These are phyloP conservation scores for Dactylis glomerata DNA, from an alignment of 176 grass and related monocot species.

Conservation along the genomic window DNA sequence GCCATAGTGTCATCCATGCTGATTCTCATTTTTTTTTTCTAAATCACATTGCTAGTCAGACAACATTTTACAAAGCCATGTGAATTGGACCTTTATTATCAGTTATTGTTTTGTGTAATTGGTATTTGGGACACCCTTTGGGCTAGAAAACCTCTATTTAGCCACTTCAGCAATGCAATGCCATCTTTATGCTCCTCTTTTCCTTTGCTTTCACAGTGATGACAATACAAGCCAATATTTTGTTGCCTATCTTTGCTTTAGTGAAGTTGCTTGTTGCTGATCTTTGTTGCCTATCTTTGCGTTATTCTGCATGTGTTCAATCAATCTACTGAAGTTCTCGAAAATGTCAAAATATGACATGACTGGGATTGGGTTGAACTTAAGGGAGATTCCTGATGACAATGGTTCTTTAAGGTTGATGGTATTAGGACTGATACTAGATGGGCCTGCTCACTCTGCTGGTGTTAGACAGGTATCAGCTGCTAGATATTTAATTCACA, in stretches of 20 bases:
- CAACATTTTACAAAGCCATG: neutral
- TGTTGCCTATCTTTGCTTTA: neutral
- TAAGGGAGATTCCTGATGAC: conserved; percentile 73
- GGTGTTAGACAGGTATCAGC: conserved; percentile 77
- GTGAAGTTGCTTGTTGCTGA: neutral
- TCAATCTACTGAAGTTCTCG: conserved; percentile 69
- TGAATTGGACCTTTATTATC: neutral
- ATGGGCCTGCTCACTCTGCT: conserved; percentile 84
- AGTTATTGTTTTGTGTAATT: neutral
- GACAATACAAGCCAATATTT: neutral
- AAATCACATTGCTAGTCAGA: neutral
- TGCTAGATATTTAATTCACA: neutral
- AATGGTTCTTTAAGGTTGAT: conserved; percentile 75
- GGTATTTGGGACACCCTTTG: neutral
- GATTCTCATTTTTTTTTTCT: neutral
- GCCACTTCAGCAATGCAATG: neutral
- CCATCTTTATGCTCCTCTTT: neutral
- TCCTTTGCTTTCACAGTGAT: conserved; percentile 12
- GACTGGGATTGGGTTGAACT: conserved; percentile 83
- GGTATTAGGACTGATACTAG: conserved; percentile 88
- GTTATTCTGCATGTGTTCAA: conserved; percentile 47
- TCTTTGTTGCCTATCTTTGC: neutral
- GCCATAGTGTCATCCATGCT: neutral
- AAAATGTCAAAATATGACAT: conserved; percentile 98
- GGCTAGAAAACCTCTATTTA: neutral